Evolutionary conservation across 2,329 filamentous ascomycete species (phyloP).

Genomic region (Lasiodiplodia citricola): DNA sequence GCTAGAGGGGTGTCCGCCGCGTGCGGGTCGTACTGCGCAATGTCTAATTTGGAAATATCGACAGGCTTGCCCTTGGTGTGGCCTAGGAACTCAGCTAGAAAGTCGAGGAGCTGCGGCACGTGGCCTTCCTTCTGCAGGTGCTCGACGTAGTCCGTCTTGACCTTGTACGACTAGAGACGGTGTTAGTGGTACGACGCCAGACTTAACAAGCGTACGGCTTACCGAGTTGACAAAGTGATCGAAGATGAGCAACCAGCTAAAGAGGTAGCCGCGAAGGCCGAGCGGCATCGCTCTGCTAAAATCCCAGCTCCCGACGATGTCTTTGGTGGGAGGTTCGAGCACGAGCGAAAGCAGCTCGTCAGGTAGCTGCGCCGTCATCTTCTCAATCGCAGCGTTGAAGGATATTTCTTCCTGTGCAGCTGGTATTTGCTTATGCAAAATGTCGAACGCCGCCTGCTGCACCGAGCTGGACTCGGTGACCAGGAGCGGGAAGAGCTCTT

Average conservation of each 20-base stretch:
- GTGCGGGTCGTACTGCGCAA: constrained; percentile 58
- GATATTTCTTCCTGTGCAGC: constrained; percentile 80
- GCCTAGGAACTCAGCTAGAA: constrained; percentile 84
- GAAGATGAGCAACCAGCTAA: constrained; percentile 90
- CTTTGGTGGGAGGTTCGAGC: constrained; percentile 74
- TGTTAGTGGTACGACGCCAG: constrained; percentile 34
- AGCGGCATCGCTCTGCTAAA: constrained; percentile 71
- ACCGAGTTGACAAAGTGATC: constrained; percentile 77
- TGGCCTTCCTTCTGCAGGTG: constrained; percentile 77
- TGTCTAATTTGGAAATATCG: constrained; percentile 72
- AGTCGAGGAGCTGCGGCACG: constrained; percentile 72
- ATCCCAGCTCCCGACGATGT: constrained; percentile 68
- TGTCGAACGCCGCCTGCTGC: constrained; percentile 78
- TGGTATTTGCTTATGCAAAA: constrained; percentile 82
- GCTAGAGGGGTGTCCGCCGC: constrained; percentile 54
- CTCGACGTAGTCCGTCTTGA: constrained; percentile 80
- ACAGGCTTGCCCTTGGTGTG: constrained; percentile 75
- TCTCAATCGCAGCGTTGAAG: constrained; percentile 74
- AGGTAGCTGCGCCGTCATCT: constrained; percentile 74
- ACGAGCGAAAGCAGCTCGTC: constrained; percentile 85
- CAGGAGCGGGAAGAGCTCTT: constrained; percentile 75
- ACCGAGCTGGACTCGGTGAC: constrained; percentile 76
- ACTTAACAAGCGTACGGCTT: constrained; percentile 32
- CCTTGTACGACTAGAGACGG: constrained; percentile 68
- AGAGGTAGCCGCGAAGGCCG: constrained; percentile 76